Percentiles rank a stretch among this genome's conserved stretches.
phyloP scores from a whole-genome alignment of 2,329 filamentous ascomycete genomes.

The Penicillium hesseltinei region DNA sequence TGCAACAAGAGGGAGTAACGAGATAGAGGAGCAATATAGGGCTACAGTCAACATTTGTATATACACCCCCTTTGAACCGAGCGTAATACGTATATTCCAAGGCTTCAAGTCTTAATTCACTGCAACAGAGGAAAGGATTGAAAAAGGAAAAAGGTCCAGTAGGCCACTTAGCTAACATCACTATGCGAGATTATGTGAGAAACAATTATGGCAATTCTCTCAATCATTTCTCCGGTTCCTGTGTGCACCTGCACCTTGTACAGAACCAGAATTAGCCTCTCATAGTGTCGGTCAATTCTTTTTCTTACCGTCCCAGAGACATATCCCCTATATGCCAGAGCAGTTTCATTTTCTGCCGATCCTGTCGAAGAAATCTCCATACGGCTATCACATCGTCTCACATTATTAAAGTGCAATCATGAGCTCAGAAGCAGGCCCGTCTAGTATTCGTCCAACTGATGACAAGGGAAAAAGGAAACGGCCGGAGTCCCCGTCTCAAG shows the following conservation, averaged over 20 bases:
- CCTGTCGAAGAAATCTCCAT: background rate
- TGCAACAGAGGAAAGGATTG: no score
- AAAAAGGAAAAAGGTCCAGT: fast-evolving
- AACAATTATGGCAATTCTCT: no score
- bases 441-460: background rate
- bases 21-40: background rate
- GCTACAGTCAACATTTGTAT: background rate
- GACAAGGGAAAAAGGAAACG: background rate
- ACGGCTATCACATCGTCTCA: background rate
- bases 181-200: background rate
- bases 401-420: background rate
- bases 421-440: background rate
- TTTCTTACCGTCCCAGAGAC: background rate
- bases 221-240: background rate
- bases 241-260: background rate
- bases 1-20: background rate
- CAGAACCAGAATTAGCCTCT: background rate
- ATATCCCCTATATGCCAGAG: fast-evolving
- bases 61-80: no score
- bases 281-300: background rate
- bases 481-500: background rate
- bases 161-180: background rate
- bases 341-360: no score
- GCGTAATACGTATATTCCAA: background rate
- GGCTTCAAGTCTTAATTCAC: no score